A percentile compares a stretch with the other conserved stretches of the same genome.
These are phyloP conservation scores for Dendrobium chrysotoxum DNA, from an alignment of 106 monocot genomes.

Conservation along the genomic window DNA sequence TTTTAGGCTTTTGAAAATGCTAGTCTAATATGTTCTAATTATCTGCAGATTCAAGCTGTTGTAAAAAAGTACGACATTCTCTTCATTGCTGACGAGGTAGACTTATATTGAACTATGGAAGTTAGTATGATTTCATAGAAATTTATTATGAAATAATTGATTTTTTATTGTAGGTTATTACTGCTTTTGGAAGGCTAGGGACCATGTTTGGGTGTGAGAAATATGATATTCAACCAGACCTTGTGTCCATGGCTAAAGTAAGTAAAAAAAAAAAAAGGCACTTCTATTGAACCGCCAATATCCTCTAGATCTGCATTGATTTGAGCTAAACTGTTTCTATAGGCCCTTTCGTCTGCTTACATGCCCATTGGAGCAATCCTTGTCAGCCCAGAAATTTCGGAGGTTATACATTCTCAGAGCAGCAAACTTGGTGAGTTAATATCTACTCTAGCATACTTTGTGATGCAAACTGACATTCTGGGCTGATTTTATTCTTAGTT, in stretches of 20 bases:
- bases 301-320: neutral
- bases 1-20: neutral
- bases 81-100: constrained; percentile 98
- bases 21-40: neutral
- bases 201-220: constrained; percentile 95
- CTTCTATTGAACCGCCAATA: neutral
- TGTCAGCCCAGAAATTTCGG: constrained; percentile 90
- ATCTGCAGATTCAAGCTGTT: constrained; percentile 78
- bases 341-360: constrained; percentile 98
- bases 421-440: constrained; percentile 73
- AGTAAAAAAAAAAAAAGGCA: neutral
- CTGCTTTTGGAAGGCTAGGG: constrained; percentile 95
- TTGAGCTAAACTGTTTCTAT: constrained; percentile 2
- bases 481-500: neutral
- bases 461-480: neutral
- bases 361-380: constrained; percentile 90
- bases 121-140: neutral
- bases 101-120: neutral
- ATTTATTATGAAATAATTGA: neutral
- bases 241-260: constrained; percentile 90
- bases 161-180: constrained; percentile 59
- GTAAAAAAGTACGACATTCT: constrained; percentile 96
- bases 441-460: neutral
- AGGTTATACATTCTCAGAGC: constrained; percentile 91
- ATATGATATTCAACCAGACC: constrained; percentile 84